Percentiles rank a stretch among this genome's conserved stretches.
phyloP scores from a whole-genome alignment of 2,329 filamentous ascomycete species.

The Aspergillus versicolor region DNA sequence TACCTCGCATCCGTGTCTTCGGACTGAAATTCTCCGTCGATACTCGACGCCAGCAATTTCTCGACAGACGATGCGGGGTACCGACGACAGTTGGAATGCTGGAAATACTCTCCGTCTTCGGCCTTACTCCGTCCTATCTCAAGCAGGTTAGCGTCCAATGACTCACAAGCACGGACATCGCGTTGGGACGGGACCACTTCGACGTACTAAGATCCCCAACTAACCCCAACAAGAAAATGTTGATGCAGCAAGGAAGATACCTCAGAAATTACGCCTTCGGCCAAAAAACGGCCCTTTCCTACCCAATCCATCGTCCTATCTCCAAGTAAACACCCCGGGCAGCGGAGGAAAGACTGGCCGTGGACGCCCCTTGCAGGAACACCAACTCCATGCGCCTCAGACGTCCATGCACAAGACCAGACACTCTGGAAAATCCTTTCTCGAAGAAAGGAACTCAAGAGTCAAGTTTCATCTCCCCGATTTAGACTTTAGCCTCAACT shows the following conservation, averaged over 20 bases:
- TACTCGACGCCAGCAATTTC: neutral
- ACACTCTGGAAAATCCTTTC: neutral
- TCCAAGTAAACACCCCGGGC: neutral
- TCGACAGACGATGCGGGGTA: neutral
- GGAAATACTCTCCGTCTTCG: too few species aligned
- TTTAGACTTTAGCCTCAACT: neutral
- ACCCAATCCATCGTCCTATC: neutral
- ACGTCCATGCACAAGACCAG: neutral
- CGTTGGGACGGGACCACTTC: too few species aligned
- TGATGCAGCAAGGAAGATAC: too few species aligned
- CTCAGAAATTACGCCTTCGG: neutral
- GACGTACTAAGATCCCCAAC: too few species aligned
- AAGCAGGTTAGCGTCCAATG: too few species aligned
- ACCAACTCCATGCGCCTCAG: neutral
- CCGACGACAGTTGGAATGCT: neutral
- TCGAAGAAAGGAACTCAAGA: neutral
- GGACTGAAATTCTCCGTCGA: neutral
- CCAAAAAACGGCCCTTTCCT: neutral
- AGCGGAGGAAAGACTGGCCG: neutral
- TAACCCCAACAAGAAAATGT: too few species aligned
- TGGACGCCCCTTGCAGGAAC: conserved; percentile 1
- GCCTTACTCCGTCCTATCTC: too few species aligned
- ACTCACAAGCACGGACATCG: too few species aligned
- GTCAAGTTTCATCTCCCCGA: neutral
- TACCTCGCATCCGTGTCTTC: neutral